A percentile compares a stretch with the other conserved stretches of the same genome.
phyloP scores from a whole-genome alignment of 371 early-diverging fungal species.

The Actinomortierella wolfii region DNA sequence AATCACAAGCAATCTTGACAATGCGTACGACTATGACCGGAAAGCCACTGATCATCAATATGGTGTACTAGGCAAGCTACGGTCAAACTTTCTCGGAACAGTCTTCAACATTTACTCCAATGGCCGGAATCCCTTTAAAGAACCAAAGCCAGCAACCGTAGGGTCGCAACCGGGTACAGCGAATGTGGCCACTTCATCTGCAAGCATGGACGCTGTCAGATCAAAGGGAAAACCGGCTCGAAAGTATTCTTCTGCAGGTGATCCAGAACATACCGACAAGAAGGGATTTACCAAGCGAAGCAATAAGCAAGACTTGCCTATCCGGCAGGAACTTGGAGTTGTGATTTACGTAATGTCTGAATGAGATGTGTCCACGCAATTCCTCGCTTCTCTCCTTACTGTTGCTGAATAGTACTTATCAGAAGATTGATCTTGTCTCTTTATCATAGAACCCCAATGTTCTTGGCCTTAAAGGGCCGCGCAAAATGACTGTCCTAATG shows the following conservation, averaged over 20 bases:
- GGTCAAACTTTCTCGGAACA: conserved; percentile 89
- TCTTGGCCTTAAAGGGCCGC: conserved; percentile 90
- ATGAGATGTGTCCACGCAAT: too few species aligned
- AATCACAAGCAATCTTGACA: conserved; percentile 60
- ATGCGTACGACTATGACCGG: conserved; percentile 10
- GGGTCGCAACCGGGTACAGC: too few species aligned
- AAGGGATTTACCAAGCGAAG: conserved; percentile 22
- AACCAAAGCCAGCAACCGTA: not conserved
- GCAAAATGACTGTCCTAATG: conserved; percentile 89
- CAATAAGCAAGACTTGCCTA: conserved; percentile 48
- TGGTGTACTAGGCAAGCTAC: conserved; percentile 34
- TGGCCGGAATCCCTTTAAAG: conserved; percentile 62
- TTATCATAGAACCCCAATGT: conserved; percentile 81
- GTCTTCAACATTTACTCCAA: conserved; percentile 78
- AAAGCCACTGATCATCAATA: conserved; percentile 20
- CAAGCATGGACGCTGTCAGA: too few species aligned
- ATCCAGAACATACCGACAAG: not conserved
- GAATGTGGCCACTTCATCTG: too few species aligned
- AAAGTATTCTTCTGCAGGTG: too few species aligned
- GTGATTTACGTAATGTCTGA: conserved; percentile 75
- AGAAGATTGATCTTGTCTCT: not conserved
- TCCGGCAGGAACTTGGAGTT: conserved; percentile 76
- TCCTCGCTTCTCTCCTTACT: too few species aligned
- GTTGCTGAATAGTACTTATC: too few species aligned
- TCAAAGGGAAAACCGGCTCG: too few species aligned